Conservation (phyloP, 768 basidiomycete species). For the Lyophyllum atratum region DNA sequence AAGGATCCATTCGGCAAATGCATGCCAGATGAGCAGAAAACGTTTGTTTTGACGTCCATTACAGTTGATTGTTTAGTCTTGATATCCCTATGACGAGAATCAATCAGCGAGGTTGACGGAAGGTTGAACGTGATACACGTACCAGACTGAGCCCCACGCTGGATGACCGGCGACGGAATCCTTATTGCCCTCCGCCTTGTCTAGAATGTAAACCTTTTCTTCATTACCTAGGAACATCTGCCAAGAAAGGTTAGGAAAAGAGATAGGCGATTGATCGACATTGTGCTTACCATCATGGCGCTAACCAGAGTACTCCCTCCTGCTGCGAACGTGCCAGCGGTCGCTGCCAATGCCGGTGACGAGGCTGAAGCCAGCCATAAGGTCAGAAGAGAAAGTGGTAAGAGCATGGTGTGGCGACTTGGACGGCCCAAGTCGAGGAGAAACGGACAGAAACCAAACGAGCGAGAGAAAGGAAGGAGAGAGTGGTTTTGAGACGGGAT, state of each 20-base stretch:
- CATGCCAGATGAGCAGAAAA: slow-evolving; percentile 83
- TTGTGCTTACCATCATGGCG: slow-evolving; percentile 49
- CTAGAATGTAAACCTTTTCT: slow-evolving; percentile 75
- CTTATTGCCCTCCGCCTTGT: slow-evolving; percentile 76
- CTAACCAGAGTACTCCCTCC: slow-evolving; percentile 49
- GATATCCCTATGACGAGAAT: slow-evolving; percentile 54
- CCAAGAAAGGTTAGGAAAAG: not conserved
- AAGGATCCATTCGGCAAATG: slow-evolving; percentile 81
- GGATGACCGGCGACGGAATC: slow-evolving; percentile 58
- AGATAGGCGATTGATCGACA: not conserved
- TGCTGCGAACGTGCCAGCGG: slow-evolving; percentile 46
- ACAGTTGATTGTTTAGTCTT: slow-evolving; percentile 53
- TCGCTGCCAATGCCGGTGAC: slow-evolving; percentile 33
- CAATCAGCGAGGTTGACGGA: not conserved
- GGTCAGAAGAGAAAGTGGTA: slow-evolving; percentile 4
- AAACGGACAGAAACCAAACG: not conserved
- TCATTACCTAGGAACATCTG: slow-evolving; percentile 71
- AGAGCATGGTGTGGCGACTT: not conserved
- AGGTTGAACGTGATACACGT: not conserved
- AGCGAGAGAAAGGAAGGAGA: not conserved
- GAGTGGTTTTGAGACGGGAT: not conserved
- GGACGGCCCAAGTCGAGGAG: not conserved
- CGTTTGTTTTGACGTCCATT: slow-evolving; percentile 75
- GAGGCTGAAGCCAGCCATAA: slow-evolving; percentile 43
- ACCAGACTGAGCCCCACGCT: slow-evolving; percentile 49